Conservation (phyloP, 2,329 filamentous ascomycete genomes). For the Xylaria sp. region DNA sequence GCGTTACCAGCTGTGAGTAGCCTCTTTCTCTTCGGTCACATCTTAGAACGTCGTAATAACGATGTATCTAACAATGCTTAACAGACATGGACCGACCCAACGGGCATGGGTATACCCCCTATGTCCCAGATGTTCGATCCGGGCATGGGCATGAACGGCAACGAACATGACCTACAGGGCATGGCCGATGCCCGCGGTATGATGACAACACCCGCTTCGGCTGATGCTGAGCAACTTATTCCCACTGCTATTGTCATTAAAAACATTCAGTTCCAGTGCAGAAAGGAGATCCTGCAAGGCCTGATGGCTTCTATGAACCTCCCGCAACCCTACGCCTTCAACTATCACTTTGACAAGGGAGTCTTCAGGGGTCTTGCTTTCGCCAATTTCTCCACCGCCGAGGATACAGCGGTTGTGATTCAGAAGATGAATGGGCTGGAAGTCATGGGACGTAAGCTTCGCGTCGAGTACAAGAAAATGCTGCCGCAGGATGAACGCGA, state of each 20-base stretch:
- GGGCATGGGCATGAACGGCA: constrained; percentile 54
- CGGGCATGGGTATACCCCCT: constrained; percentile 56
- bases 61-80: constrained; percentile 28
- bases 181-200: constrained; percentile 55
- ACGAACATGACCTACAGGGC: constrained; percentile 52
- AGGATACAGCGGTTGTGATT: constrained; percentile 93
- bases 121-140: constrained; percentile 51
- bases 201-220: constrained; percentile 57
- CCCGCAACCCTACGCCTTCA: constrained; percentile 96
- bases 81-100: constrained; percentile 65
- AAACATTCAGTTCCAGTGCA: constrained; percentile 98
- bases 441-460: constrained; percentile 90
- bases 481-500: constrained; percentile 93
- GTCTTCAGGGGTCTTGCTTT: constrained; percentile 97
- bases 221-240: constrained; percentile 86
- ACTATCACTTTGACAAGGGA: constrained; percentile 98
- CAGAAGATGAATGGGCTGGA: constrained; percentile 96
- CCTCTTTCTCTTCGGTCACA: constrained; percentile 35
- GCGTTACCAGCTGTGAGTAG: constrained; percentile 79
- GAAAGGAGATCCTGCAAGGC: constrained; percentile 92
- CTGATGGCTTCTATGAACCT: constrained; percentile 95
- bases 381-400: constrained; percentile 95
- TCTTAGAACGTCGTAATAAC: constrained; percentile 13
- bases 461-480: constrained; percentile 99
- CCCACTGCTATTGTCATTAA: constrained; percentile 99